Conservation (phyloP, 192 early-diverging fungal species). For the Mortierella hygrophila region DNA sequence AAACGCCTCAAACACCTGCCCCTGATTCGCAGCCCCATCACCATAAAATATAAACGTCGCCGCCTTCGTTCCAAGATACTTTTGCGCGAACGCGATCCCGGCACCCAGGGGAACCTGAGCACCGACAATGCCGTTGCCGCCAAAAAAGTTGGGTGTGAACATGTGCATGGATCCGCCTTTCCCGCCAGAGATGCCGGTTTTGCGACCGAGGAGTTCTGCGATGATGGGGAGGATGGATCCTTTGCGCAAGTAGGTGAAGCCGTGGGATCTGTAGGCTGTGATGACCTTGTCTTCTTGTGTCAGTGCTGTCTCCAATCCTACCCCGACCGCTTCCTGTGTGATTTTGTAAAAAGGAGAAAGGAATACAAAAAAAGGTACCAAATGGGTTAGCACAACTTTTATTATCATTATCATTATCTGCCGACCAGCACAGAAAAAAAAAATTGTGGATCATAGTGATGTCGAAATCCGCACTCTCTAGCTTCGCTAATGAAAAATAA, state of each 20-base stretch:
- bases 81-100: slow-evolving; percentile 91
- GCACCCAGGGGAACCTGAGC: slow-evolving; percentile 87
- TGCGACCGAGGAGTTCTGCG: slow-evolving; percentile 82
- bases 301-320: slow-evolving; percentile 91
- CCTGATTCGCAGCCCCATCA: slow-evolving; percentile 97
- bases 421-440: no score
- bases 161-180: slow-evolving; percentile 99
- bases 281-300: slow-evolving; percentile 88
- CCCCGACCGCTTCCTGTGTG: slow-evolving; percentile 83
- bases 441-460: slow-evolving; percentile 7
- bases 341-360: background rate
- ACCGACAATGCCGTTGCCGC: slow-evolving; percentile 98
- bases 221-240: slow-evolving; percentile 70
- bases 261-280: slow-evolving; percentile 98
- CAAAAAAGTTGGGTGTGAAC: slow-evolving; percentile 93
- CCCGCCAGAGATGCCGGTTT: slow-evolving; percentile 86
- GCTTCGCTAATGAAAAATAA: background rate
- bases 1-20: slow-evolving; percentile 97
- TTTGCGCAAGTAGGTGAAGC: slow-evolving; percentile 90
- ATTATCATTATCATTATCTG: background rate
- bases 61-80: slow-evolving; percentile 76
- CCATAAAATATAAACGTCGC: slow-evolving; percentile 95
- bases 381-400: background rate
- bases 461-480: background rate
- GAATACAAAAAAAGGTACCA: background rate